These are phyloP conservation scores for Clavispora santaluciae DNA, from an alignment of 805 yeast genomes.

Conservation along the genomic window DNA sequence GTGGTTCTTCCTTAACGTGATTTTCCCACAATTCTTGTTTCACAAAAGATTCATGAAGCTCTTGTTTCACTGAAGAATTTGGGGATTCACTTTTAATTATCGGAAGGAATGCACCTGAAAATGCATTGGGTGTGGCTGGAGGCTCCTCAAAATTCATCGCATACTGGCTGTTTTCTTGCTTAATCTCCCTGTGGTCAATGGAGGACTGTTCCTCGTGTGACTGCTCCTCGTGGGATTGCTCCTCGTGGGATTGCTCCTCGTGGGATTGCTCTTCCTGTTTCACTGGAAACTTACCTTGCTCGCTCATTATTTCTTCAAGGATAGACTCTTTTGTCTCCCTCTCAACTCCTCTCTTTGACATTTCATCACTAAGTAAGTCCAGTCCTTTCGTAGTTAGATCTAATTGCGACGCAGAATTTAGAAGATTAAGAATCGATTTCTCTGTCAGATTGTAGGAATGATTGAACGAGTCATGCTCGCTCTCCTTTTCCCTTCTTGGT, in stretches of 20 bases:
- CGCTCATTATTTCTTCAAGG: not conserved
- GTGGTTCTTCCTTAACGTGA: not conserved
- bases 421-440: slow-evolving; percentile 36
- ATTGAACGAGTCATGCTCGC: slow-evolving; percentile 23
- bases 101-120: not conserved
- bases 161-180: too few relatives aligned
- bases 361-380: too few relatives aligned
- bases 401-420: slow-evolving; percentile 20
- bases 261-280: not conserved
- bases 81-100: not conserved
- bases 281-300: too few relatives aligned
- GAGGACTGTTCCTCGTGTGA: too few relatives aligned
- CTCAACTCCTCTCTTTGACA: too few relatives aligned
- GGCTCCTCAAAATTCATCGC: too few relatives aligned
- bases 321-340: not conserved
- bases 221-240: too few relatives aligned
- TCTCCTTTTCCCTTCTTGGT: not conserved
- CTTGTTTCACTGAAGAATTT: slow-evolving; percentile 2
- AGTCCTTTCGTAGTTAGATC: slow-evolving; percentile 1
- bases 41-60: slow-evolving; percentile 1
- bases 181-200: too few relatives aligned
- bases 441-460: slow-evolving; percentile 34
- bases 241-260: not conserved
- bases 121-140: not conserved
- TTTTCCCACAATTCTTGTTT: slow-evolving; percentile 1